Percentiles rank a stretch among this genome's conserved stretches.
These are phyloP conservation scores for Trifolium dubium DNA, from an alignment of 306 rosid genomes.

Conservation along the genomic window DNA sequence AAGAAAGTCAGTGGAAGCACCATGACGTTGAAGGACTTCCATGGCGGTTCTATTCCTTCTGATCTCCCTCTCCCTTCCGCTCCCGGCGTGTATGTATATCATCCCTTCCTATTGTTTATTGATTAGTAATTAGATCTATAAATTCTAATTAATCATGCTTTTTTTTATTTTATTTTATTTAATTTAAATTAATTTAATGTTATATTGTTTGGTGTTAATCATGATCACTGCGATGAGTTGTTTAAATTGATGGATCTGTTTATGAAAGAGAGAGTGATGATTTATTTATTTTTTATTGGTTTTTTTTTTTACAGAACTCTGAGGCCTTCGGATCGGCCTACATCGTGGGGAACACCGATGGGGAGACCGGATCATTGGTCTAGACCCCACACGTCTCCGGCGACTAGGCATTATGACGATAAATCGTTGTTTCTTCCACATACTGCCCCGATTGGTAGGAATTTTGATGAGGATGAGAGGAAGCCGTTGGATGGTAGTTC, in stretches of 20 bases:
- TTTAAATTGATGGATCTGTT: slow-evolving; percentile 42
- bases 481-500: slow-evolving; percentile 86
- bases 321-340: slow-evolving; percentile 75
- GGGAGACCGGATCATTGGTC: slow-evolving; percentile 82
- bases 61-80: slow-evolving; percentile 99
- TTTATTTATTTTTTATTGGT: background rate
- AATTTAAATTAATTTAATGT: background rate
- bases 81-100: slow-evolving; percentile 81
- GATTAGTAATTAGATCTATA: slow-evolving; percentile 40
- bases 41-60: slow-evolving; percentile 94
- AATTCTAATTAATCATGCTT: slow-evolving; percentile 7
- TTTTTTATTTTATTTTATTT: background rate
- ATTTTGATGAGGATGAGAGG: slow-evolving; percentile 97
- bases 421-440: slow-evolving; percentile 71
- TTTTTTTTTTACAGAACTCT: slow-evolving; percentile 49
- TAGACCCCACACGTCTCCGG: slow-evolving; percentile 86
- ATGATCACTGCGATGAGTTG: slow-evolving; percentile 1
- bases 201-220: background rate
- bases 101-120: slow-evolving; percentile 32
- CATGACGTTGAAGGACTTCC: slow-evolving; percentile 98
- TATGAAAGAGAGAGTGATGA: background rate
- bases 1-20: slow-evolving; percentile 89
- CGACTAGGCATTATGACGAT: slow-evolving; percentile 79
- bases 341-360: slow-evolving; percentile 72
- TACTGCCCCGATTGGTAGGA: slow-evolving; percentile 78